Base-by-base conservation (phyloP, 2,329 filamentous ascomycete genomes). In the Aspergillus oerlinghausenensis region DNA sequence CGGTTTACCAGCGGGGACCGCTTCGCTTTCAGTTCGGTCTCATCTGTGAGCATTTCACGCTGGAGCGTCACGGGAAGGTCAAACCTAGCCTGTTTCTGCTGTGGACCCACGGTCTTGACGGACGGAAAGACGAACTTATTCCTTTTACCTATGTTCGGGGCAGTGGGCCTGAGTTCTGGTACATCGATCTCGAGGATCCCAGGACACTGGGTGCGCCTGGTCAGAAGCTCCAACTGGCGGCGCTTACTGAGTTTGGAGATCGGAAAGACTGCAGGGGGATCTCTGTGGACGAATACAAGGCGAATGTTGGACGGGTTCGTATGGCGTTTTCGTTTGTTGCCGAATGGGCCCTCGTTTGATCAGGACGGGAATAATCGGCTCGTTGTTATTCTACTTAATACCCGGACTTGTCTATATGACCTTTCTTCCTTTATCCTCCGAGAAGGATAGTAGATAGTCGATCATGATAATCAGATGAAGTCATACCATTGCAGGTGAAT, bases 11-110 rank as follows among this genome's bases (percentile, higher is more conserved):
- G 63, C 73, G 78, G 0, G 66, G 81, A 43, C 74, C 81, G 1
- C 77, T 94, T 28, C 84, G 90, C 17, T 96, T 97, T 75, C 88
- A 90, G 66, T 92, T 96, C 68, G 84, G 83, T 53, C 88, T 89
- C 57, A 68, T 88, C 10, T 97, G 93, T 70, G 83, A 85, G 66
- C 93, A 97, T 71, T 96, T 90, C 90, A 85, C 86, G 47, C 79
- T 87, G n/a, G 82, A 87, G 62, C 60, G 65, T 14, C 82, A 81
- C 59, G 81, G 89, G 60, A 89, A 88, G 0, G 74, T 79, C 54
- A 88, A 87, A 21, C 66, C 63, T 0, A 83, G 82, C 58, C 81
- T 92, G 48, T 85, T 93, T 66, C 75, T 94, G 17, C 76, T 96
- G 19, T 81, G 81, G 55, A 81, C 90, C 28, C 79, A 86, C 26